Evolutionary conservation across 148 eudicot genomes (phyloP).

Genomic region (Heliamphora exappendiculata): DNA sequence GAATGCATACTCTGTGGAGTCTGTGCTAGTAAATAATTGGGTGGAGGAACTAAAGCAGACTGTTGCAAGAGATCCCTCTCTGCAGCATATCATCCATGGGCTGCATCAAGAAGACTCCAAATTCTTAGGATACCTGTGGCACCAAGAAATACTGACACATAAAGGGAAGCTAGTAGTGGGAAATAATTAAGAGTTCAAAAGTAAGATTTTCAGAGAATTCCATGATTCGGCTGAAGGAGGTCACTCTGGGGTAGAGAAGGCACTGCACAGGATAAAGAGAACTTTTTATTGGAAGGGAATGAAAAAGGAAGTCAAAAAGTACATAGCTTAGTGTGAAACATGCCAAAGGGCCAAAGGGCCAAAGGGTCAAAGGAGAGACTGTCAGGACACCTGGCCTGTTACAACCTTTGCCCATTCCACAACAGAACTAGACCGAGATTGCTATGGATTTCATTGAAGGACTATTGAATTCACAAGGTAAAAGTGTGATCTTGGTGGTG

Average conservation of each 20-base stretch:
- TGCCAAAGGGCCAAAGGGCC: no score
- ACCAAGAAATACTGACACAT: background rate
- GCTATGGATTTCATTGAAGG: background rate
- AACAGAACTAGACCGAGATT: background rate
- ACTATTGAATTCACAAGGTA: background rate
- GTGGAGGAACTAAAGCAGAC: no score
- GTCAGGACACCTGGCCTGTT: background rate
- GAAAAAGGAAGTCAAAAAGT: background rate
- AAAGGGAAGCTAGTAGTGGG: background rate
- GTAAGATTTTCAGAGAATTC: background rate
- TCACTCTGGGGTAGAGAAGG: background rate
- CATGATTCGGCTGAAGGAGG: background rate
- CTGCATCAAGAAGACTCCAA: no score
- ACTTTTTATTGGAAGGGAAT: background rate
- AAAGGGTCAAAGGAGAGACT: background rate
- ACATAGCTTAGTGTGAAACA: background rate
- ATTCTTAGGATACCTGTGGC: background rate
- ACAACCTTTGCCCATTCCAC: background rate
- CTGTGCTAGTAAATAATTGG: background rate
- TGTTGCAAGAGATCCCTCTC: no score
- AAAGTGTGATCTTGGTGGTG: background rate
- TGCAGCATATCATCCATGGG: no score
- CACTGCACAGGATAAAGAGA: background rate
- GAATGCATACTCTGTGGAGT: no score
- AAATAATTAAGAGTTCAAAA: background rate